phyloP scores from a whole-genome alignment of 2,329 filamentous ascomycete species.

The Pyricularia grisea region DNA sequence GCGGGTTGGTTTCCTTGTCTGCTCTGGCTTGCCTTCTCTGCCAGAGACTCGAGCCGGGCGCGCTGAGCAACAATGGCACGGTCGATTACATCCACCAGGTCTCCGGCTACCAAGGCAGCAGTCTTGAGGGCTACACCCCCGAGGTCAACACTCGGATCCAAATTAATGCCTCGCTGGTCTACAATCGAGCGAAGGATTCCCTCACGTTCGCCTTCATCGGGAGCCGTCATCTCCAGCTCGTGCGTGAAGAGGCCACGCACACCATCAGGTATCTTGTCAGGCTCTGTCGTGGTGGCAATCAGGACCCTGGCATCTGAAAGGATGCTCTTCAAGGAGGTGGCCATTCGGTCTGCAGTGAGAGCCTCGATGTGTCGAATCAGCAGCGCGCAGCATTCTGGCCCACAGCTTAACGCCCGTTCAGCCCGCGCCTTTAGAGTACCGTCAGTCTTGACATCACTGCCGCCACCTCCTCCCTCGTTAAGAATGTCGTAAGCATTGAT shows the following conservation, averaged over 20 bases:
- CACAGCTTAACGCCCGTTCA: constrained; percentile 82
- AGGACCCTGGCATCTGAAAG: constrained; percentile 71
- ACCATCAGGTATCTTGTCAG: constrained; percentile 87
- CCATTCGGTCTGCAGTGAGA: constrained; percentile 83
- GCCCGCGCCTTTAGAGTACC: constrained; percentile 80
- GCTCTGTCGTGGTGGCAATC: constrained; percentile 88
- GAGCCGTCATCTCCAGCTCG: constrained; percentile 86
- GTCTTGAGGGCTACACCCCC: constrained; percentile 86
- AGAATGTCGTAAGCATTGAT: constrained; percentile 92
- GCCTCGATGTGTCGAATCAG: constrained; percentile 88
- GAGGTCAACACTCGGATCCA: constrained; percentile 78
- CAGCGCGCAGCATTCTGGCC: constrained; percentile 70
- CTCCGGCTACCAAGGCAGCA: constrained; percentile 86
- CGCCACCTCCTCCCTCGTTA: constrained; percentile 80
- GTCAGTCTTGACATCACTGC: constrained; percentile 88
- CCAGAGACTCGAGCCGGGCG: constrained; percentile 66
- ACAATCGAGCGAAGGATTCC: constrained; percentile 75
- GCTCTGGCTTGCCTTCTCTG: constrained; percentile 31
- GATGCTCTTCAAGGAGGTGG: constrained; percentile 65
- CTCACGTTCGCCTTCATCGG: constrained; percentile 86
- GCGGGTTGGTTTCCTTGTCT: constrained; percentile 10
- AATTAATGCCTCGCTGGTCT: constrained; percentile 62
- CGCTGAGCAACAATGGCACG: constrained; percentile 71
- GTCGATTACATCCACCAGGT: constrained; percentile 89
- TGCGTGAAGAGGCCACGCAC: constrained; percentile 89